Percentiles rank a stretch among this genome's conserved stretches.
These are phyloP conservation scores for Rhododendron kiyosumense DNA, from an alignment of 148 eudicot species.

Conservation along the genomic window DNA sequence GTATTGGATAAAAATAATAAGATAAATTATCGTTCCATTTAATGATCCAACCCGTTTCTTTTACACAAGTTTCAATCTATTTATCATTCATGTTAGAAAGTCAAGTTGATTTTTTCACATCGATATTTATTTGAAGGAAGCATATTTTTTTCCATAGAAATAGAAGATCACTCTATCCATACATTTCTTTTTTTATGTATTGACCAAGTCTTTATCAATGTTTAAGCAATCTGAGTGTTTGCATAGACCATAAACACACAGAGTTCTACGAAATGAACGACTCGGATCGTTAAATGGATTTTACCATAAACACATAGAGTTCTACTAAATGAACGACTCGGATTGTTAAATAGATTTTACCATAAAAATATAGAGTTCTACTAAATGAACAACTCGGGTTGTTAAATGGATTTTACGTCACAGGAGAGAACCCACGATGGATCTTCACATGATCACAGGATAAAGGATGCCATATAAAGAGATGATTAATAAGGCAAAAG, in stretches of 20 bases:
- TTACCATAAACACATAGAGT: not conserved
- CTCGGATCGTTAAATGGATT: too few species aligned
- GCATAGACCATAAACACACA: not conserved
- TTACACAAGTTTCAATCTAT: not conserved
- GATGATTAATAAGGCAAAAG: constrained; percentile 21
- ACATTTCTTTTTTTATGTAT: not conserved
- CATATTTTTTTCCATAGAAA: not conserved
- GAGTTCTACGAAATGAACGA: not conserved
- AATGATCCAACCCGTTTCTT: not conserved
- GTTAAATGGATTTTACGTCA: not conserved
- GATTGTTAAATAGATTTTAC: too few species aligned
- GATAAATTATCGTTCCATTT: not conserved
- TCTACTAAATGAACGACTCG: not conserved
- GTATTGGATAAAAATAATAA: too few species aligned
- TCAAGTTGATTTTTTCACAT: not conserved
- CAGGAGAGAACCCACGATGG: not conserved
- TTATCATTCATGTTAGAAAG: not conserved
- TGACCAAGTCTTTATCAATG: not conserved
- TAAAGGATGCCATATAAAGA: constrained; percentile 18
- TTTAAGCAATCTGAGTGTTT: not conserved
- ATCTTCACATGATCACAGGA: not conserved
- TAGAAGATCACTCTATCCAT: not conserved
- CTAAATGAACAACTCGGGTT: not conserved
- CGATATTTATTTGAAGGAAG: not conserved
- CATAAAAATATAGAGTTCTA: not conserved